These are phyloP conservation scores for Martiniozyma abietophila DNA, from an alignment of 805 yeast species.

Conservation along the genomic window DNA sequence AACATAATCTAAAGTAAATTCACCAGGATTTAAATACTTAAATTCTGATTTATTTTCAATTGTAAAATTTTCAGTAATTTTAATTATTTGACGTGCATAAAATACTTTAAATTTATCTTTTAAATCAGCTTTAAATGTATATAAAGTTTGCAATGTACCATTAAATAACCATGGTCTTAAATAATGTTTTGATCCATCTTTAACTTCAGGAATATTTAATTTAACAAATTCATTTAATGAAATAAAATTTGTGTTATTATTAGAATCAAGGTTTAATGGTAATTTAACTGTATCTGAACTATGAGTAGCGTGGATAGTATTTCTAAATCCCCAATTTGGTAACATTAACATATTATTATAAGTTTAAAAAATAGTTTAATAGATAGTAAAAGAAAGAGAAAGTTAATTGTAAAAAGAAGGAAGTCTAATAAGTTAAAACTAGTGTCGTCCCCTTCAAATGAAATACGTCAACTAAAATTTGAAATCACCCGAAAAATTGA, in stretches of 20 bases:
- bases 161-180: slow-evolving; percentile 38
- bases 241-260: slow-evolving; percentile 13
- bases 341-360: slow-evolving; percentile 9
- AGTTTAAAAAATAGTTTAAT: not conserved
- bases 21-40: slow-evolving; percentile 24
- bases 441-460: no score
- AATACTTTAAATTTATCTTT: slow-evolving; percentile 32
- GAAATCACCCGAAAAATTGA: no score
- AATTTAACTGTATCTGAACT: slow-evolving; percentile 19
- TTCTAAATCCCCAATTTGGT: slow-evolving; percentile 27
- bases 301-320: slow-evolving; percentile 21
- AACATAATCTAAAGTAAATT: slow-evolving; percentile 43
- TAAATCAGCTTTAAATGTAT: slow-evolving; percentile 35
- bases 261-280: slow-evolving; percentile 13
- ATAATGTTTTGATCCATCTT: slow-evolving; percentile 29
- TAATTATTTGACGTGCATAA: slow-evolving; percentile 38
- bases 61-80: slow-evolving; percentile 18
- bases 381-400: no score
- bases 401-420: no score
- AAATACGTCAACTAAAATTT: no score
- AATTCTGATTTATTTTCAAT: slow-evolving; percentile 8
- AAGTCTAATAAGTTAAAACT: no score
- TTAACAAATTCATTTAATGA: slow-evolving; percentile 29
- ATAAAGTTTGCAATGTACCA: slow-evolving; percentile 43
- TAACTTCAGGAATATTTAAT: slow-evolving; percentile 32